Conservation (phyloP, 768 basidiomycete genomes). For the Lactarius pseudohatsudake region DNA sequence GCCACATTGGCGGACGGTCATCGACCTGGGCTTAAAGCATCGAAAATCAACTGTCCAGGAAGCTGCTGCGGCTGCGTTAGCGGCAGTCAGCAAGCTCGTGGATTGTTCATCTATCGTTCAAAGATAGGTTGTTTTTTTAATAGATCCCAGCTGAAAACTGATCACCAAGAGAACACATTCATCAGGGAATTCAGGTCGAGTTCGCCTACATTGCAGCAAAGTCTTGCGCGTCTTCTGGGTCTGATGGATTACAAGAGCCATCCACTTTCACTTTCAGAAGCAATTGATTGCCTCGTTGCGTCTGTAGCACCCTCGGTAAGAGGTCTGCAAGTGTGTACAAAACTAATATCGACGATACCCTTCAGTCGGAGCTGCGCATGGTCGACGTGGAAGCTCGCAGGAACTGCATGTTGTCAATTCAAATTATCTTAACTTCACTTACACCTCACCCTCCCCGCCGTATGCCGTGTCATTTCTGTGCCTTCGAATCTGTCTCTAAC, state of each 20-base stretch:
- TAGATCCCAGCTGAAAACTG: conserved; percentile 2
- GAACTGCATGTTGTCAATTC: conserved; percentile 51
- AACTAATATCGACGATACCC: conserved; percentile 28
- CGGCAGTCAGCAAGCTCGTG: conserved; percentile 62
- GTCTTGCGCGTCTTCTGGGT: conserved; percentile 69
- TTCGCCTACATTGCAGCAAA: conserved; percentile 62
- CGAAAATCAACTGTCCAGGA: conserved; percentile 65
- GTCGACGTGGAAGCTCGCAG: conserved; percentile 58
- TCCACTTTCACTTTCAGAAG: conserved; percentile 54
- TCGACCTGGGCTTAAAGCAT: conserved; percentile 74
- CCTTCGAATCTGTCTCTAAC: not conserved
- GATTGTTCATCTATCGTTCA: conserved; percentile 63
- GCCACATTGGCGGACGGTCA: conserved; percentile 64
- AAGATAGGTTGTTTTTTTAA: conserved; percentile 60
- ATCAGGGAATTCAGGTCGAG: conserved; percentile 59
- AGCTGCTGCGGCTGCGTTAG: conserved; percentile 70
- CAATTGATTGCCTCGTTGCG: conserved; percentile 57
- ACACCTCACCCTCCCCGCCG: conserved; percentile 45
- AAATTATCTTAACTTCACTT: conserved; percentile 48
- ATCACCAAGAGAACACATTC: conserved; percentile 45
- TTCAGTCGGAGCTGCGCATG: conserved; percentile 39
- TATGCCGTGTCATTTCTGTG: conserved; percentile 36
- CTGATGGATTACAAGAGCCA: conserved; percentile 60
- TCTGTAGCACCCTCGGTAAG: conserved; percentile 48
- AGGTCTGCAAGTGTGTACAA: conserved; percentile 40